These are phyloP conservation scores for Pythium volutum DNA, from an alignment of 352 stramenopile species.

Conservation along the genomic window DNA sequence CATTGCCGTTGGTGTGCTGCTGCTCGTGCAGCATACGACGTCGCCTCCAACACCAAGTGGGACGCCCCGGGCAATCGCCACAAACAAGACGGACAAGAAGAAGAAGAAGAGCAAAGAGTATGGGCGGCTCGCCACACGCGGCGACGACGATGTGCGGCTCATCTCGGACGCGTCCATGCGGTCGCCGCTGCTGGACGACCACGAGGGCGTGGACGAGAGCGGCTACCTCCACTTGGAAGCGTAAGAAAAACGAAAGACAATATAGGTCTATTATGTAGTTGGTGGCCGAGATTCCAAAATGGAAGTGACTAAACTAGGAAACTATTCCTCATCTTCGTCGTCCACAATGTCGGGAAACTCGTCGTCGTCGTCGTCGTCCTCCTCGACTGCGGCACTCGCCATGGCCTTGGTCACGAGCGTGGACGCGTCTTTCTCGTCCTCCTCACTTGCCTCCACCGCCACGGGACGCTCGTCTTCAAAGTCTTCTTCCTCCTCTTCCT, in stretches of 20 bases:
- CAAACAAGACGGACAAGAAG: neutral
- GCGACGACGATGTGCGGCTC: constrained; percentile 55
- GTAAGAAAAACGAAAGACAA: neutral
- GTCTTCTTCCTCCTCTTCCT: constrained; percentile 29
- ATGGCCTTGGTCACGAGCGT: neutral
- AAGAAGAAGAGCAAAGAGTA: neutral
- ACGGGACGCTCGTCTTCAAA: constrained; percentile 30
- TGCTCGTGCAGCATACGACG: constrained; percentile 65
- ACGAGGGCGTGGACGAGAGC: constrained; percentile 30
- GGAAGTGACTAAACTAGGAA: constrained; percentile 3
- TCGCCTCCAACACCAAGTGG: constrained; percentile 9
- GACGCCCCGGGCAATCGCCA: neutral
- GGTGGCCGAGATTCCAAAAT: no score
- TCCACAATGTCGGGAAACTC: constrained; percentile 84
- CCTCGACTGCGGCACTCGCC: constrained; percentile 1
- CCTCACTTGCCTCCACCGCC: constrained; percentile 1
- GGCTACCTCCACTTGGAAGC: constrained; percentile 53
- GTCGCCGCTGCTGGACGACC: constrained; percentile 47
- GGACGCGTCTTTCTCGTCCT: constrained; percentile 22
- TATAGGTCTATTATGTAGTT: neutral
- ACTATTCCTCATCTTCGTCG: constrained; percentile 61
- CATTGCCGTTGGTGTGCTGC: constrained; percentile 62
- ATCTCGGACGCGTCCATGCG: constrained; percentile 65
- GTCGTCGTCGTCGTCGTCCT: constrained; percentile 47
- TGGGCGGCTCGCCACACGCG: no score